Conservation (phyloP, 805 yeast species). For the Kluyveromyces starmeri region DNA sequence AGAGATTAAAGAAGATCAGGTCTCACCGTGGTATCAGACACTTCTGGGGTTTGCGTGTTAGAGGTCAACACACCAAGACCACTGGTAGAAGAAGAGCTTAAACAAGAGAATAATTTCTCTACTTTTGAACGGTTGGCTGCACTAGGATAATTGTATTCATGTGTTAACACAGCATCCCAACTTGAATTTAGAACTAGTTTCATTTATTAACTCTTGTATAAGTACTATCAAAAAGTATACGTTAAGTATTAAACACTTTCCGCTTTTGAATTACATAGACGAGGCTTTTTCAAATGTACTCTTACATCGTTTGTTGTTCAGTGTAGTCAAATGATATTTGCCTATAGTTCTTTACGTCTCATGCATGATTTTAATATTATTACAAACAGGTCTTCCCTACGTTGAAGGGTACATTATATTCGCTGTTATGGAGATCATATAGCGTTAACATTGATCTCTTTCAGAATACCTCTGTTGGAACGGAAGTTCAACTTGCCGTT, state of each 20-base stretch:
- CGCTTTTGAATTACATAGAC: no score
- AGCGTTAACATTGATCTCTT: constrained; percentile 8
- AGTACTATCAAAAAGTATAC: constrained; percentile 5
- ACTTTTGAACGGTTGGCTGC: constrained; percentile 5
- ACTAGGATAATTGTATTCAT: no score
- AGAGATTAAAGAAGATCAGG: constrained; percentile 99
- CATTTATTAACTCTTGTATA: constrained; percentile 5
- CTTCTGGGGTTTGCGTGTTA: constrained; percentile 99
- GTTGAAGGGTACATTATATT: no score
- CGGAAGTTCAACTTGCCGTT: not conserved
- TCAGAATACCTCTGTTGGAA: constrained; percentile 3
- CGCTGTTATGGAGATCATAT: no score
- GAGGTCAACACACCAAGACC: constrained; percentile 99
- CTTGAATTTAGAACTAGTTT: constrained; percentile 5
- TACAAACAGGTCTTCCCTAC: no score
- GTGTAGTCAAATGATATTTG: no score
- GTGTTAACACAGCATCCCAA: not conserved
- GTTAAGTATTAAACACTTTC: constrained; percentile 1
- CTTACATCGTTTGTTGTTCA: no score
- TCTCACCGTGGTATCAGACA: constrained; percentile 99
- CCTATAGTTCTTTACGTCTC: no score
- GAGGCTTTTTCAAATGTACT: no score
- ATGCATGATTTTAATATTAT: no score
- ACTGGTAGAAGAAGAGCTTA: constrained; percentile 83
- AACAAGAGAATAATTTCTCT: constrained; percentile 10